Base-by-base conservation (phyloP, 2,329 filamentous ascomycete species). In the Monilinia laxa region DNA sequence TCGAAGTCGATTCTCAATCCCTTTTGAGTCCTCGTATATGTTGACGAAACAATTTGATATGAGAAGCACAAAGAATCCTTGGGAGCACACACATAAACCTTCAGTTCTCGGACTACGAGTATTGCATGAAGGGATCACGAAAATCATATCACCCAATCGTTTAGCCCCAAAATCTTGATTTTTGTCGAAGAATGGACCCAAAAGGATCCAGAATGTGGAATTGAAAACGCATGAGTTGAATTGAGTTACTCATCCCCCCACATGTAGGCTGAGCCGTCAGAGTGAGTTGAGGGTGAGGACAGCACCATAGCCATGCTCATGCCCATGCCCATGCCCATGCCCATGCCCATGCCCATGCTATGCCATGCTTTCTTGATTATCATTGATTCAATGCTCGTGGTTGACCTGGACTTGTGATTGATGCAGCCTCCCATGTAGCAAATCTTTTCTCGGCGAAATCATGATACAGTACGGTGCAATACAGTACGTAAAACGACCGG, bases 401-500 rank as follows among this genome's bases (percentile, higher is more conserved):
- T n/a, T 49, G 18, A n/a, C 31, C 31, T 35, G 31, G 31, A 35
- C 9, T 49, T 20, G n/a, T 49, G 20, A 20, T n/a, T 49, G 47
- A 10, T 49, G 18, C 31, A 59, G 55, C 42, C 23, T 38, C 54
- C 62, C 54, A 49, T 65, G 53, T 57, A 31, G 11, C 20, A 25
- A 49, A 49, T 38, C 23, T n/a, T 60, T 35, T 38, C 25, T 62
- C 64, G 64, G 64, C 64, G 47, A 62, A 65, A 60, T 65, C 20
- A 52, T 60, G 64, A 60, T 53, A 62, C 49, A 16, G 49, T 11
- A 52, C 11, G 31, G 31, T 35, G 7, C 31, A 35, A 35, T 35
- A 6, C 18, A 40, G 28, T 62, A 65, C 64, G 56, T 65, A 65
- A 65, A 65, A 65, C 49, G 55, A 54, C 64, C 64, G 64, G 63